Base-by-base conservation (phyloP, 768 basidiomycete genomes). In the Crucibulum laeve region DNA sequence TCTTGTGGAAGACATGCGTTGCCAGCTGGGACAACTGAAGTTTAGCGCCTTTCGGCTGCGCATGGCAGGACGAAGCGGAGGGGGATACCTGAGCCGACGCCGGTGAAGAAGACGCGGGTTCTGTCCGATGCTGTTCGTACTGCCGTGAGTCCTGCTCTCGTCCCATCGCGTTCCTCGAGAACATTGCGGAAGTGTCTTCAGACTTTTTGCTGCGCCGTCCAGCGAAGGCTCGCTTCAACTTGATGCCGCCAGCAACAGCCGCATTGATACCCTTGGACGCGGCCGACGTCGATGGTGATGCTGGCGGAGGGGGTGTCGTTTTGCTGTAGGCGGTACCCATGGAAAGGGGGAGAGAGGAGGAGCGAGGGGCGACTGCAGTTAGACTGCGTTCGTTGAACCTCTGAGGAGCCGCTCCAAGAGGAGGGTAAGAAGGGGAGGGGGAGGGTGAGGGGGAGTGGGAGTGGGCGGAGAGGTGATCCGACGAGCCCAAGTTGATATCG, bases 151-250 rank as follows among this genome's bases (percentile, higher is more conserved):
- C 48, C 25, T 30, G 42, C 40, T 28, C 43, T 34, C 26, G 15
- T 25, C 15, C 38, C 25, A 39, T 19, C 34, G 39, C 42, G 33
- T 30, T 43, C 40, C 35, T 57, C 23, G 47, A 44, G 24, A 64
- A 59, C 41, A 60, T 18, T 14, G 59, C 56, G 3, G 62, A 55
- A 39, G 60, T 54, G 53, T 79, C 76, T 53, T 77, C 76, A 5
- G 78, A 71, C 57, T 76, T 78, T 66, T 79, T 82, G n/a, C n/a
- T n/a, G 47, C 77, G 67, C 36, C 80, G 71, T 15, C 58, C 67
- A 33, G 65, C 79, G 53, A 82, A 79, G 3, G 73, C 80, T 43
- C 81, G 79, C 54, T 77, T 81, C 38, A 85, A 61, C 53, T 70
- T 78, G 47, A 62, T 60, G 19, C 78, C 75, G 23, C 72, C 68